phyloP scores from a whole-genome alignment of 257 asterid genomes.

The Cynanchum wilfordii region DNA sequence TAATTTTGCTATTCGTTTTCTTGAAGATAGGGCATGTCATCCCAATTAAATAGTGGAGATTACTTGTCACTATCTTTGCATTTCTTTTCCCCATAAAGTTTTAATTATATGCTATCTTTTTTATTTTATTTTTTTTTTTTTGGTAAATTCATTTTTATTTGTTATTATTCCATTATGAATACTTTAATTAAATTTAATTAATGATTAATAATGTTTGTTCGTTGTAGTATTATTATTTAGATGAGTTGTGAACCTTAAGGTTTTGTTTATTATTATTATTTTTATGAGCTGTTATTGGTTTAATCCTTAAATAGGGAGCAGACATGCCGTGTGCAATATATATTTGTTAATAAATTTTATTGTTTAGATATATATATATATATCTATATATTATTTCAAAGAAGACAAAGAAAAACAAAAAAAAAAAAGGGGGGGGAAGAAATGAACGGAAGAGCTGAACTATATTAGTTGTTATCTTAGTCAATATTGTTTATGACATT shows the following conservation, averaged over 20 bases:
- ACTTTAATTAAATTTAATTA: not conserved
- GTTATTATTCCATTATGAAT: not conserved
- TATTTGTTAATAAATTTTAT: not conserved
- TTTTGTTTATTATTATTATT: not conserved
- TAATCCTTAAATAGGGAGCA: not conserved
- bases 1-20: conserved; percentile 59
- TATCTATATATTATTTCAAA: too few relatives aligned
- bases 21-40: too few relatives aligned
- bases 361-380: too few relatives aligned
- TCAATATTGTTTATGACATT: too few relatives aligned
- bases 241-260: not conserved
- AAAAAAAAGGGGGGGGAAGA: too few relatives aligned
- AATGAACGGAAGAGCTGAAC: too few relatives aligned
- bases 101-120: not conserved
- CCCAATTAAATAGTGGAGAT: too few relatives aligned
- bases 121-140: too few relatives aligned
- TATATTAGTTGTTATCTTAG: too few relatives aligned
- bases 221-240: not conserved
- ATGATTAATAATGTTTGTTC: not conserved
- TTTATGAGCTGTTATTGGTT: conserved; percentile 19
- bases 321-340: conserved; percentile 24
- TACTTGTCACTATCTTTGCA: too few relatives aligned
- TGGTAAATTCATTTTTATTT: too few relatives aligned
- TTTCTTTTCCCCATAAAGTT: not conserved
- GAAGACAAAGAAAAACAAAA: too few relatives aligned